Evolutionary conservation across 2,329 filamentous ascomycete species (phyloP).

Genomic region (Penicillium crustosum): DNA sequence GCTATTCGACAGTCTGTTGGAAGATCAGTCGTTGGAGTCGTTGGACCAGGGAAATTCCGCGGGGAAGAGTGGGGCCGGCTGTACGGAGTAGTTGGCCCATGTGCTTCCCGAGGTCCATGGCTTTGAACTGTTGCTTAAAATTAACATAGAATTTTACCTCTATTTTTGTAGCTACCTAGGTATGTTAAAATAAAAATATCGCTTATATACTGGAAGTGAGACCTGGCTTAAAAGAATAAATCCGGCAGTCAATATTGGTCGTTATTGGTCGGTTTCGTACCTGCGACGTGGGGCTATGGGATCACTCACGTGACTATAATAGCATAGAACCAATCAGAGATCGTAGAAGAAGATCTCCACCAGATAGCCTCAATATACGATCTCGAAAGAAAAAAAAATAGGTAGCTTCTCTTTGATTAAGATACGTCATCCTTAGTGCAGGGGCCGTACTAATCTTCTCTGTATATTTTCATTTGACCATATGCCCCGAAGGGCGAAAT

Average conservation of each 20-base stretch:
- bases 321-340: not conserved
- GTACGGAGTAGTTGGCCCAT: not conserved
- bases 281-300: not conserved
- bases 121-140: not conserved
- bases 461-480: not conserved
- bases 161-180: not conserved
- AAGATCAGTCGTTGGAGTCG: not conserved
- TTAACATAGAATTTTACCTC: not conserved
- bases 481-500: not conserved
- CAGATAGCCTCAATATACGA: not conserved
- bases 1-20: not conserved
- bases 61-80: not conserved
- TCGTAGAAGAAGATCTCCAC: too few species aligned
- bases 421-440: not conserved
- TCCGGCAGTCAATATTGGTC: not conserved
- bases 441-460: not conserved
- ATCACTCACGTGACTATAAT: rapidly evolving
- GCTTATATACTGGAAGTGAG: not conserved
- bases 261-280: not conserved
- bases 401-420: not conserved
- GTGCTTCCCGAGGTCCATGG: not conserved
- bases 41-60: not conserved
- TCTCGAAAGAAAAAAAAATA: too few species aligned
- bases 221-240: not conserved
- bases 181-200: not conserved